Conservation (phyloP, 2,329 filamentous ascomycete genomes). For the Elsinoe ampelina region DNA sequence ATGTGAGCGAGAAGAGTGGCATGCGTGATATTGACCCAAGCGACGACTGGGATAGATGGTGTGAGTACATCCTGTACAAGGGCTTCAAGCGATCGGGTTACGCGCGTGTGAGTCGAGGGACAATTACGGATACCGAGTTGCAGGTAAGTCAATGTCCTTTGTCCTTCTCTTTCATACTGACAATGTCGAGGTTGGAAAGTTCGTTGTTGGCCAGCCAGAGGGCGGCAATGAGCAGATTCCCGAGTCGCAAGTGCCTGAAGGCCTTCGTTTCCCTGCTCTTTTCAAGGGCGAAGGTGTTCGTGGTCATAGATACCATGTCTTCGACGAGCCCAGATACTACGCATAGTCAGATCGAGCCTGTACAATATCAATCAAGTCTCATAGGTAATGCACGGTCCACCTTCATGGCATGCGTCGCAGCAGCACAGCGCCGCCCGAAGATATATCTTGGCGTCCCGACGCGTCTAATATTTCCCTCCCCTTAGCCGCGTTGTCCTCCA, state of each 20-base stretch:
- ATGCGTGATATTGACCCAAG: conserved; percentile 91
- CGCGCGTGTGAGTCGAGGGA: conserved; percentile 75
- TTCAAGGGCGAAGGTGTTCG: conserved; percentile 81
- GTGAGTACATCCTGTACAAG: conserved; percentile 97
- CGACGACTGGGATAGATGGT: conserved; percentile 98
- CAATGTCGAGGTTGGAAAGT: conserved; percentile 63
- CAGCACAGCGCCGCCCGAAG: neutral
- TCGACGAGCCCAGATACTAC: conserved; percentile 74
- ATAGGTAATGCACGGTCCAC: conserved; percentile 15
- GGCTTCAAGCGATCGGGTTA: conserved; percentile 77
- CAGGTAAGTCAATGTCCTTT: conserved; percentile 49
- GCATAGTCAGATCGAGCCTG: conserved; percentile 21
- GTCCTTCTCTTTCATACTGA: neutral
- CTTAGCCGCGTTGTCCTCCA: neutral
- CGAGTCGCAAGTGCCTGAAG: conserved; percentile 66
- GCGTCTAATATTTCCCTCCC: neutral
- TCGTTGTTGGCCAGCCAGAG: conserved; percentile 66
- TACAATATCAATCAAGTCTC: conserved; percentile 27
- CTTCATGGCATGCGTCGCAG: conserved; percentile 24
- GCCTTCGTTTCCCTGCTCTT: conserved; percentile 71
- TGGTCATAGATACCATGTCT: conserved; percentile 89
- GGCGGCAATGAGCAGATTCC: conserved; percentile 56
- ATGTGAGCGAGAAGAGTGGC: conserved; percentile 73
- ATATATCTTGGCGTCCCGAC: neutral
- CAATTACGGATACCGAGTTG: conserved; percentile 94